A percentile compares a stretch with the other conserved stretches of the same genome.
phyloP scores from a whole-genome alignment of 2,329 filamentous ascomycete species.

The Fusarium pseudonygamai region DNA sequence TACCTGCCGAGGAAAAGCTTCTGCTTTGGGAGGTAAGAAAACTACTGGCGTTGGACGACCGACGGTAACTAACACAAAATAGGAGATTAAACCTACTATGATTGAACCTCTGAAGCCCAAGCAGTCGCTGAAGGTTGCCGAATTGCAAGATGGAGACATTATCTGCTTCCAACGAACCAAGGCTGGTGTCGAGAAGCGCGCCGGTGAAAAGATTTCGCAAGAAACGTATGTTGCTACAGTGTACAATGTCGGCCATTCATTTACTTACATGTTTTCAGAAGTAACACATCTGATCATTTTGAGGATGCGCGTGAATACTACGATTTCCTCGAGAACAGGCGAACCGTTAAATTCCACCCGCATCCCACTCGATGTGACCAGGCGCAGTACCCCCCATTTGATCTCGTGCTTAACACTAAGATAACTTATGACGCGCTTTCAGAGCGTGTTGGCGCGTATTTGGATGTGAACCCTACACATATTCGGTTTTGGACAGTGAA shows the following conservation, averaged over 20 bases:
- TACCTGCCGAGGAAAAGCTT: conserved; percentile 68
- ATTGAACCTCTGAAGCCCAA: conserved; percentile 95
- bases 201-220: conserved; percentile 43
- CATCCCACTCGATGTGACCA: conserved; percentile 66
- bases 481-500: conserved; percentile 92
- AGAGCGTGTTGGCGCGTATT: conserved; percentile 80
- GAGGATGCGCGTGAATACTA: conserved; percentile 88
- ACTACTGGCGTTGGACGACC: background rate
- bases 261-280: conserved; percentile 27
- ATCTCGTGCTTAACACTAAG: conserved; percentile 83
- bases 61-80: conserved; percentile 7
- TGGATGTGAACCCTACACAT: conserved; percentile 84
- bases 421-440: conserved; percentile 90
- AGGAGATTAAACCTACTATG: conserved; percentile 98
- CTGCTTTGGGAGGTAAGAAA: conserved; percentile 77
- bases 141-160: conserved; percentile 97
- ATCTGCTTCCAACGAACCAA: conserved; percentile 86
- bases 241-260: background rate
- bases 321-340: conserved; percentile 89
- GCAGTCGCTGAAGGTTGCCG: conserved; percentile 86
- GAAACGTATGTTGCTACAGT: conserved; percentile 45
- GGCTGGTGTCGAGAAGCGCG: conserved; percentile 44
- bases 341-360: conserved; percentile 80
- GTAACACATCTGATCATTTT: conserved; percentile 58
- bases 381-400: conserved; percentile 72